Percentiles rank a stretch among this genome's conserved stretches.
These are phyloP conservation scores for Pharnaceum exiguum DNA, from an alignment of 148 eudicot genomes.

Conservation along the genomic window DNA sequence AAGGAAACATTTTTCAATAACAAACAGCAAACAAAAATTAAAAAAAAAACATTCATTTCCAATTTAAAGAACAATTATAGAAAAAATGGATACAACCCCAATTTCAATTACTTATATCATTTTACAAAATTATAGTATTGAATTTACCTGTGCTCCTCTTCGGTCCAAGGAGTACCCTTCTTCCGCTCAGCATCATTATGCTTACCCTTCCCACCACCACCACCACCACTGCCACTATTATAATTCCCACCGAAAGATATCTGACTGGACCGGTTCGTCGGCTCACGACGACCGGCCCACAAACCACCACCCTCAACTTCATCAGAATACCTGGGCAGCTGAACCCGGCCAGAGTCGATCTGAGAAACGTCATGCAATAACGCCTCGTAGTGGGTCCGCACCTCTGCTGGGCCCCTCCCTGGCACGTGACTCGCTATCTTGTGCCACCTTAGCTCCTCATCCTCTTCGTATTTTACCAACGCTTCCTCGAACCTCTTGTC, in stretches of 20 bases:
- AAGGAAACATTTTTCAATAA: too few species aligned
- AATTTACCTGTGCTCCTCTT: conserved; percentile 50
- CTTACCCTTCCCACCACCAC: conserved; percentile 1
- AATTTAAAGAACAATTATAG: too few species aligned
- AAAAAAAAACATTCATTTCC: too few species aligned
- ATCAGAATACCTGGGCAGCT: conserved; percentile 32
- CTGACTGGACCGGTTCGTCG: conserved; percentile 19
- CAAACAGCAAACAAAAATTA: too few species aligned
- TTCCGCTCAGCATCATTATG: conserved; percentile 32
- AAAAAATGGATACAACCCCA: background rate
- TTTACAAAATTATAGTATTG: too few species aligned
- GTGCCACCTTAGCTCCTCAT: conserved; percentile 27
- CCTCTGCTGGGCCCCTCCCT: conserved; percentile 26
- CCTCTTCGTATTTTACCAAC: conserved; percentile 21
- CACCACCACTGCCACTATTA: too few species aligned
- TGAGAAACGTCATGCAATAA: conserved; percentile 30
- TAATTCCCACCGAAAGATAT: conserved; percentile 31
- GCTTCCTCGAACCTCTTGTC: conserved; percentile 40
- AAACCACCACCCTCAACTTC: conserved; percentile 12
- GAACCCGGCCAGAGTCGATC: conserved; percentile 40
- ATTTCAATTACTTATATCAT: background rate
- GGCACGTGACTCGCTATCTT: conserved; percentile 31
- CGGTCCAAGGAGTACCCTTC: conserved; percentile 52
- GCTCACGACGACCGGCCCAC: background rate
- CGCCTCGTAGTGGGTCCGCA: conserved; percentile 30